Base-by-base conservation (phyloP, 495 filamentous ascomycete genomes). In the Hapsidospora chrysogenum region DNA sequence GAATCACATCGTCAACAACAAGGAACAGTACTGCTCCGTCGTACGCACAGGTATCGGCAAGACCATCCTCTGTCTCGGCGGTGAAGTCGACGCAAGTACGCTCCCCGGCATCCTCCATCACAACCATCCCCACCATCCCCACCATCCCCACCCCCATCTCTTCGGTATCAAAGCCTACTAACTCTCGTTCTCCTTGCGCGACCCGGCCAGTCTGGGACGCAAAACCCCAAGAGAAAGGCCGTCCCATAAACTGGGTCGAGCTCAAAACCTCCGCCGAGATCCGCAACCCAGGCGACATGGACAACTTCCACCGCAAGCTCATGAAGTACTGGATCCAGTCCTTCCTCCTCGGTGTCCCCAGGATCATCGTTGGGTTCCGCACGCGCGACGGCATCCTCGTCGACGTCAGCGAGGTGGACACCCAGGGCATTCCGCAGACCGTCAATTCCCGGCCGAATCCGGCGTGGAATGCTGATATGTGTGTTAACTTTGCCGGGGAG, bases 281-380 rank as follows among this genome's bases (percentile, higher is more conserved):
- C 22, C 56, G 58, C 17, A 66, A 60, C 22, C 64, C 76, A 1
- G 66, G 71, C 22, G 78, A 84, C 40, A 62, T 71, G 52, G 39
- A 76, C 13, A 80, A 76, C 35, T 92, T 79, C 45, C 82, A 99
- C 53, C 68, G 79, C 9, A 96, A 96, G 51, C 63, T 96, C 23
- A 64, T 94, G 42, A 92, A 86, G 40, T 93, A 83, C 58, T 99
- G 89, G 89, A 78, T 84, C 13, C 89, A 99, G 44, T 93, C 84
- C 1, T 99, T 93, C 48, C 65, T 99, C 0, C 71, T 99, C 1
- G 87, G 85, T 5, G 85, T 96, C 2, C 82, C 83, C 0, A 89
- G 76, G 48, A 81, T 99, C 35, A 76, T 93, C 14, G 80, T 96
- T 2, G 89, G 89, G 1, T 93, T 87, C 47, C 76, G 92, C 14